phyloP scores from a whole-genome alignment of 345 rosid species.

The Salix brachista region DNA sequence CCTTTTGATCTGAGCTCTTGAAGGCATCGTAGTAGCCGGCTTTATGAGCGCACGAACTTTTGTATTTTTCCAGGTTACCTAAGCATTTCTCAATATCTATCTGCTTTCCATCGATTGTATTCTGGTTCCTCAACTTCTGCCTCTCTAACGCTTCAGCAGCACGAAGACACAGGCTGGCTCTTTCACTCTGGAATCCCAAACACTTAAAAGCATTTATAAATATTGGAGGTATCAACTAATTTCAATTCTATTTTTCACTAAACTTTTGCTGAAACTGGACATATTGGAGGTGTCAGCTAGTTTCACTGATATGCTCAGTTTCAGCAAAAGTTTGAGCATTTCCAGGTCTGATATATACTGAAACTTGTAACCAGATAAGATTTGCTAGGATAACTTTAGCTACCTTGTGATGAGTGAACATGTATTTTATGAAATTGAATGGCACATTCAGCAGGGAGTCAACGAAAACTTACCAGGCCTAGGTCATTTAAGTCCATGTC shows the following conservation, averaged over 20 bases:
- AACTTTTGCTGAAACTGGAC: too few species aligned
- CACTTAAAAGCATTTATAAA: background rate
- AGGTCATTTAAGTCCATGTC: constrained; percentile 42
- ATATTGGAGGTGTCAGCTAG: background rate
- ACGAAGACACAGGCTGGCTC: constrained; percentile 51
- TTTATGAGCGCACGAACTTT: constrained; percentile 25
- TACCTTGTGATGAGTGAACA: background rate
- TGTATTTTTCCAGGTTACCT: constrained; percentile 29
- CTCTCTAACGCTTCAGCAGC: constrained; percentile 57
- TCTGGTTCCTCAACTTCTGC: constrained; percentile 40
- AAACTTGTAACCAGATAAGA: background rate
- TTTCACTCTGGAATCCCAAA: constrained; percentile 41
- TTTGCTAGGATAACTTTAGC: background rate
- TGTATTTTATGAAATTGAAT: background rate
- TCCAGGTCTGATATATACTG: background rate
- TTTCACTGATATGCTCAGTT: background rate
- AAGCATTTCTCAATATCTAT: constrained; percentile 20
- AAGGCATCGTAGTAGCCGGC: constrained; percentile 64
- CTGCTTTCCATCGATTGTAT: constrained; percentile 17
- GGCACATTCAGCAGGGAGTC: background rate
- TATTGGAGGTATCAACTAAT: background rate
- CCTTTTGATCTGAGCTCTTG: constrained; percentile 30
- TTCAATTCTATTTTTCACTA: background rate
- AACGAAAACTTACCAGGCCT: constrained; percentile 51
- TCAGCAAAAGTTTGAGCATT: background rate